phyloP scores from a whole-genome alignment of 305 asterid genomes.

The Euphrasia arctica region DNA sequence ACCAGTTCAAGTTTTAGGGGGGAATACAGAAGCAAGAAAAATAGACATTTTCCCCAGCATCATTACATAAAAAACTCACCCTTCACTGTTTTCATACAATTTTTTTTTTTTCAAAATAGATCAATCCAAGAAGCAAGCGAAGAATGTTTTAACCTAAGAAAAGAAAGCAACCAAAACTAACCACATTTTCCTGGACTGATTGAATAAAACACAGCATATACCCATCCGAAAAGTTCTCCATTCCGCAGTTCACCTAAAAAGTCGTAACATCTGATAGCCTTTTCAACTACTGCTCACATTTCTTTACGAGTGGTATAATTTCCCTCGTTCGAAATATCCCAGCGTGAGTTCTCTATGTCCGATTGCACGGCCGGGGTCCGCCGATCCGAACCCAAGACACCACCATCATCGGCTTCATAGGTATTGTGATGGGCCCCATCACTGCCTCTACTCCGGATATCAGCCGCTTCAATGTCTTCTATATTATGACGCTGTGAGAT shows the following conservation, averaged over 20 bases:
- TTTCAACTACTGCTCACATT: background rate
- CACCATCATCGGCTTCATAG: constrained; percentile 47
- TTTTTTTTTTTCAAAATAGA: background rate
- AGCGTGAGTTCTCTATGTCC: constrained; percentile 55
- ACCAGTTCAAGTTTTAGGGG: constrained; percentile 24
- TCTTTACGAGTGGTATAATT: constrained; percentile 42
- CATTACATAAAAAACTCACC: constrained; percentile 27
- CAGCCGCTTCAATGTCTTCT: constrained; percentile 92
- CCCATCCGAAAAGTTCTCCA: constrained; percentile 19
- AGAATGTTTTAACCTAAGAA: constrained; percentile 24
- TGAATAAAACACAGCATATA: constrained; percentile 17
- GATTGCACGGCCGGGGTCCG: constrained; percentile 47
- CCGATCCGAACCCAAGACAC: constrained; percentile 66
- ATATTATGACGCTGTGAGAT: constrained; percentile 82
- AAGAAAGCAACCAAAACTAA: constrained; percentile 13
- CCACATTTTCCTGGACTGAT: constrained; percentile 22
- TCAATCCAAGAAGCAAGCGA: constrained; percentile 25
- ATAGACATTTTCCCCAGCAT: constrained; percentile 32
- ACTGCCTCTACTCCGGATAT: constrained; percentile 83
- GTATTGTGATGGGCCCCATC: constrained; percentile 67
- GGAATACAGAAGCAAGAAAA: constrained; percentile 24
- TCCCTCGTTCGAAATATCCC: constrained; percentile 75
- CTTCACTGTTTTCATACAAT: constrained; percentile 23
- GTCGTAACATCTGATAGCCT: too few relatives aligned
- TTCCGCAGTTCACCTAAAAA: too few relatives aligned